A percentile compares a stretch with the other conserved stretches of the same genome.
These are phyloP conservation scores for Myxozyma mucilagina DNA, from an alignment of 805 yeast species.

Conservation along the genomic window DNA sequence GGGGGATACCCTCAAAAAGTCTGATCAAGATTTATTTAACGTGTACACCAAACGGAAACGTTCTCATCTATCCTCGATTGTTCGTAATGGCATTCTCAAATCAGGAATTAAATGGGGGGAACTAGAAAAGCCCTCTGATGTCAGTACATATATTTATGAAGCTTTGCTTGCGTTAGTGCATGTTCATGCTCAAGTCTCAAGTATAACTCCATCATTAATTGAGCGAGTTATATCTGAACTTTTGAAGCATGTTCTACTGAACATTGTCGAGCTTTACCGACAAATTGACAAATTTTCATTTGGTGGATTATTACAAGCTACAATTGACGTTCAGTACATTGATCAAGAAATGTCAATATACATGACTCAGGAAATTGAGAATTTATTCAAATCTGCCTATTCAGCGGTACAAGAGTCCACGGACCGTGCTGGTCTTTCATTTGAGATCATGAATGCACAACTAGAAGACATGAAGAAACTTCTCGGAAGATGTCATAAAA, in stretches of 20 bases:
- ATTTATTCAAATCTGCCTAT: constrained; percentile 21
- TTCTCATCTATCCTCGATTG: constrained; percentile 44
- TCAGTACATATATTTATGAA: constrained; percentile 52
- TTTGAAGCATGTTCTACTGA: constrained; percentile 44
- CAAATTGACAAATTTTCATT: constrained; percentile 49
- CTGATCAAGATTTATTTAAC: constrained; percentile 56
- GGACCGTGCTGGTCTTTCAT: constrained; percentile 17
- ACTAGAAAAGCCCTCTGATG: constrained; percentile 39
- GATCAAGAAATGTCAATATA: constrained; percentile 28
- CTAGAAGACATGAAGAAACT: constrained; percentile 30
- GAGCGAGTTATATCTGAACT: constrained; percentile 49
- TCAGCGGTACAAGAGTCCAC: constrained; percentile 30
- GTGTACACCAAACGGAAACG: constrained; percentile 55
- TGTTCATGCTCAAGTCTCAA: constrained; percentile 53
- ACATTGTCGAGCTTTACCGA: constrained; percentile 45
- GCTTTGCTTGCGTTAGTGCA: constrained; percentile 51
- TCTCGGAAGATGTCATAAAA: constrained; percentile 20
- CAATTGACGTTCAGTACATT: constrained; percentile 57
- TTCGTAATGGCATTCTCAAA: constrained; percentile 44
- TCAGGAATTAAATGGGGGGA: constrained; percentile 49
- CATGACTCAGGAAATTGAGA: constrained; percentile 22
- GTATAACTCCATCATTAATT: constrained; percentile 51
- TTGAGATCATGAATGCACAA: constrained; percentile 24
- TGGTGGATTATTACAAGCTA: constrained; percentile 52
- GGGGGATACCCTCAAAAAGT: constrained; percentile 47